Percentiles rank a stretch among this genome's conserved stretches.
Conservation (phyloP, 352 stramenopile species). For the Blastocystis sp. region DNA sequence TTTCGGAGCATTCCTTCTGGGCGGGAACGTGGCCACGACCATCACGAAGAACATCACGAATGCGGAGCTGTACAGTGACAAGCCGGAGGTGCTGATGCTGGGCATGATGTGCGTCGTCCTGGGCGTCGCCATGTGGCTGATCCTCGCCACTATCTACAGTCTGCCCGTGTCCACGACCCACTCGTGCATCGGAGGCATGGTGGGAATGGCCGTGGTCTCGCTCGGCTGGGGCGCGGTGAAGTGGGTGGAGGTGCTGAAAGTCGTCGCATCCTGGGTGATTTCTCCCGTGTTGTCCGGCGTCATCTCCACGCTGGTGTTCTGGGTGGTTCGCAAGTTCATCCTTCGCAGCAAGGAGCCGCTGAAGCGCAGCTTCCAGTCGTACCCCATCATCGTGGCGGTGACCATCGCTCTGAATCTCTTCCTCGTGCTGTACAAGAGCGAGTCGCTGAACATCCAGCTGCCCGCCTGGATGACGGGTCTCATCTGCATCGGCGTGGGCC, state of each 20-base stretch:
- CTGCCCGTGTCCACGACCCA: conserved; percentile 80
- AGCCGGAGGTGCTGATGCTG: conserved; percentile 74
- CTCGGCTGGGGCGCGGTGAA: conserved; percentile 71
- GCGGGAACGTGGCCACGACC: conserved; percentile 74
- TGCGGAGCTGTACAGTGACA: conserved; percentile 73
- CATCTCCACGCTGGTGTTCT: conserved; percentile 73
- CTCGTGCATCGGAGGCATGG: conserved; percentile 76
- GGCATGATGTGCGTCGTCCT: conserved; percentile 75
- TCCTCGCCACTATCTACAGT: conserved; percentile 74
- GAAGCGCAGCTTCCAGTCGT: conserved; percentile 69
- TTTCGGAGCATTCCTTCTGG: conserved; percentile 74
- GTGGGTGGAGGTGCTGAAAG: conserved; percentile 44
- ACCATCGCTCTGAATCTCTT: conserved; percentile 73
- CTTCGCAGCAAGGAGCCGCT: conserved; percentile 71
- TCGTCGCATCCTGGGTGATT: conserved; percentile 74
- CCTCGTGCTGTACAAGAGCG: conserved; percentile 73
- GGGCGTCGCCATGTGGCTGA: conserved; percentile 74
- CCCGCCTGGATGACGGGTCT: conserved; percentile 13
- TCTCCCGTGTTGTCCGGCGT: conserved; percentile 72
- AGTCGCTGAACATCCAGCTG: conserved; percentile 49
- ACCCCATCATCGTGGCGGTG: conserved; percentile 73
- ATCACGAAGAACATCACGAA: conserved; percentile 74
- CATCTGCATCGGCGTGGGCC: conserved; percentile 39
- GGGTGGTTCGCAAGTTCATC: conserved; percentile 72
- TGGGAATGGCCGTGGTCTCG: conserved; percentile 76